A percentile compares a stretch with the other conserved stretches of the same genome.
Evolutionary conservation across 176 grass and related monocot genomes (phyloP).

Genomic region (Thalia dealbata): DNA sequence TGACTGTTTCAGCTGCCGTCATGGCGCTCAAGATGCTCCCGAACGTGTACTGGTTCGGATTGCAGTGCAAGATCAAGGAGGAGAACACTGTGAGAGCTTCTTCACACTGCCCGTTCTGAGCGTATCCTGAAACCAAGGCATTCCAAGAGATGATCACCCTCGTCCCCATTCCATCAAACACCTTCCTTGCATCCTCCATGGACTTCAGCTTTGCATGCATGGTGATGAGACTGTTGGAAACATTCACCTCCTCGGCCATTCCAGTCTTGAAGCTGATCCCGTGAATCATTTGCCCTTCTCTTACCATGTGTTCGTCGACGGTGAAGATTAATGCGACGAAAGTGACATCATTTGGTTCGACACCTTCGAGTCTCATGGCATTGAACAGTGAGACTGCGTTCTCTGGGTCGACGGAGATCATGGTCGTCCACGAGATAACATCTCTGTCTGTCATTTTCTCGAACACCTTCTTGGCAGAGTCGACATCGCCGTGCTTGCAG

Average conservation of each 20-base stretch:
- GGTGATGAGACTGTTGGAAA: slow-evolving; percentile 64
- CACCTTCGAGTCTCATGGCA: slow-evolving; percentile 39
- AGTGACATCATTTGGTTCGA: slow-evolving; percentile 73
- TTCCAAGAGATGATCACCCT: slow-evolving; percentile 72
- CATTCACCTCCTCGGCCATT: slow-evolving; percentile 33
- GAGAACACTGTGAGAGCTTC: slow-evolving; percentile 53
- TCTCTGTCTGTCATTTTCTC: slow-evolving; percentile 38
- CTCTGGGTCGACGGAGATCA: slow-evolving; percentile 62
- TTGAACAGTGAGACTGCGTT: slow-evolving; percentile 43
- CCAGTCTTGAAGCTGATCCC: slow-evolving; percentile 40
- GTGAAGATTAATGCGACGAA: slow-evolving; percentile 64
- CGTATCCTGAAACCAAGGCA: slow-evolving; percentile 61
- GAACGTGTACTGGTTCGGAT: slow-evolving; percentile 63
- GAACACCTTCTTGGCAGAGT: slow-evolving; percentile 37
- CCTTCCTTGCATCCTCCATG: slow-evolving; percentile 38
- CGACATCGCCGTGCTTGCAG: slow-evolving; percentile 36
- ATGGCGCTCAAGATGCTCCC: slow-evolving; percentile 59
- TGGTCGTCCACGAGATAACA: slow-evolving; percentile 73
- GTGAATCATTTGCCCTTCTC: slow-evolving; percentile 63
- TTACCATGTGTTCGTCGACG: slow-evolving; percentile 20
- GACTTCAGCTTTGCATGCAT: slow-evolving; percentile 59
- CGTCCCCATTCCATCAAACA: slow-evolving; percentile 36
- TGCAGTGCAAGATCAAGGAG: slow-evolving; percentile 35
- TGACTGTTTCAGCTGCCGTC: slow-evolving; percentile 37
- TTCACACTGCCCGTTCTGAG: slow-evolving; percentile 50